Base-by-base conservation (phyloP, 352 stramenopile species). In the Pythium volutum region DNA sequence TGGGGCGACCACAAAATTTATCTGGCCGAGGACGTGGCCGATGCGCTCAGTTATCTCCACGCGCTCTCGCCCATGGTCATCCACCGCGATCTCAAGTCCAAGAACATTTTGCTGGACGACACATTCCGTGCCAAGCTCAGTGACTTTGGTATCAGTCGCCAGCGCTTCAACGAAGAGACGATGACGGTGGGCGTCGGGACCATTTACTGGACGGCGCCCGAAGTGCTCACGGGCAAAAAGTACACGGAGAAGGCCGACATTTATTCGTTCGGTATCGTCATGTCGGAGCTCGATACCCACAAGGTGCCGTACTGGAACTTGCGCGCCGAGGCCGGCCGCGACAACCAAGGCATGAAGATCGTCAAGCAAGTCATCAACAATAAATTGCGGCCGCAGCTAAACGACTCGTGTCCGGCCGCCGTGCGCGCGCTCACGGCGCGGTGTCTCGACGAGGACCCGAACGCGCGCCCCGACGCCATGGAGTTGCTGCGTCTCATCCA, bases 231-330 rank as follows among this genome's bases (percentile, higher is more conserved):
- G 72, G 82, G 81, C 54, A 88, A 85, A 52, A 91, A 91, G 67
- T 92, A 94, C 72, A 90, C 79, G 25, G 81, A 91, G 61, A 90
- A 90, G 60, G 82, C 82, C 23, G 84, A 94, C 52, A 90, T 94
- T 38, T 94, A 86, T 62, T 92, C 84, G 33, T 92, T 93, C 36
- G 84, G 84, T 23, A 87, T 93, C 51, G 81, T 91, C 34, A 71
- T 93, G 69, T 87, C 80, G 29, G 85, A 95, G 62, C 60, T 95
- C 11, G 85, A 95, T 45, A 91, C 80, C 26, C 78, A 89, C 53
- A 62, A 78, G 18, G 79, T 93, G 54, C 85, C 85, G 63, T 95
- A 91, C 70, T 87, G 81, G 52, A 82, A 95, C 77, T 77, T 89
- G 59, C 75, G 75, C 20, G 83, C 91, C 67, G 77, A 79, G 16